Base-by-base conservation (phyloP, 148 eudicot species). In the Heliamphora exappendiculata region DNA sequence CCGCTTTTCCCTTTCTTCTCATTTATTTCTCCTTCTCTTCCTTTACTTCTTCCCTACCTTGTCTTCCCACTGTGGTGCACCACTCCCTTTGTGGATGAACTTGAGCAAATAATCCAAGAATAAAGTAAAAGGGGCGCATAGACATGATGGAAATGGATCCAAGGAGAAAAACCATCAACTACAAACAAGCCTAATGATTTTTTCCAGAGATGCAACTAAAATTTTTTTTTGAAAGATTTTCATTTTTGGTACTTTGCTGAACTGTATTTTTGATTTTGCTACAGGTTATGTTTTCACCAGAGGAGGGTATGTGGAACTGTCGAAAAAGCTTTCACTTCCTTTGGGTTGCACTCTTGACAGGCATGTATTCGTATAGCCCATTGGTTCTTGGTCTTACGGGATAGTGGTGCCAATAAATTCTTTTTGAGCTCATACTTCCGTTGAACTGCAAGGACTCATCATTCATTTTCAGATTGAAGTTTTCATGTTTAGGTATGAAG, bases 221-320 rank as follows among this genome's bases (percentile, higher is more conserved):
- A 31, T 4, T 28, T 16, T 24, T 19, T 34, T 22, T 29, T 28
- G 37, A 41, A 36, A 45, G 37, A 60, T 34, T 44, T 44, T 74
- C 67, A 28, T 26, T 20, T 55, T 59, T 24, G 6, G 47, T 73
- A 22, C 49, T 62, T 69, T 16, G n/a, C 51, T 33, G 44, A 54
- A 45, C 33, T 80, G 57, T 19, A 10, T 45, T 76, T 34, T 79
- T 75, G 28, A 24, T 70, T 47, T 68, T 31, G 33, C 19, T 55
- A 49, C 75, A 94, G 98, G 98, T 29, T 94, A 90, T 85, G 97
- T 94, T 78, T 92, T 89, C 82, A 91, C 88, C 7, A 86, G 98
- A 86, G 98, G 98, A 72, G 97, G 97, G 75, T 94, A 90, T 72
- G 92, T 90, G 71, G 97, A 94, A 47, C 83, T 94, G 54, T 89